Evolutionary conservation across 2,329 filamentous ascomycete genomes (phyloP).

Genomic region (Tolypocladium amazonense): DNA sequence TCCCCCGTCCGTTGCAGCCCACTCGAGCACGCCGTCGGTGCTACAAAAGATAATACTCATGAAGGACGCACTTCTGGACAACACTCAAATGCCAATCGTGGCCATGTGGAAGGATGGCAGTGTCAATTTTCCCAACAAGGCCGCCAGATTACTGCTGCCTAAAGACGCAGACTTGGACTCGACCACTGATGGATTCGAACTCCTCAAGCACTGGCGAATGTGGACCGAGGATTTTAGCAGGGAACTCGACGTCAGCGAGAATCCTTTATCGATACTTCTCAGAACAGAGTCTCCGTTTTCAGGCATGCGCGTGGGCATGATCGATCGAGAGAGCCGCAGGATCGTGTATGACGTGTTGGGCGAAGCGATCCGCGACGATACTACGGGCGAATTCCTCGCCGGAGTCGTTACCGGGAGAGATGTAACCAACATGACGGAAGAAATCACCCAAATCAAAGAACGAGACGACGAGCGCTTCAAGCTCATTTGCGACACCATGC

Average conservation of each 20-base stretch:
- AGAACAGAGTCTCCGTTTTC: slow-evolving; percentile 49
- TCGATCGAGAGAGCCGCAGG: slow-evolving; percentile 38
- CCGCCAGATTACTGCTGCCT: slow-evolving; percentile 42
- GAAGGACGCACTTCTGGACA: slow-evolving; percentile 69
- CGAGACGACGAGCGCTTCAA: slow-evolving; percentile 66
- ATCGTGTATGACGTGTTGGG: slow-evolving; percentile 56
- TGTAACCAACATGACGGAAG: slow-evolving; percentile 57
- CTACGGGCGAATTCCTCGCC: slow-evolving; percentile 61
- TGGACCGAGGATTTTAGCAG: slow-evolving; percentile 58
- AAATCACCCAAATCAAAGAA: slow-evolving; percentile 58
- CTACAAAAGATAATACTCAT: slow-evolving; percentile 64
- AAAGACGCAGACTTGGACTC: slow-evolving; percentile 26
- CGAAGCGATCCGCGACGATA: slow-evolving; percentile 55
- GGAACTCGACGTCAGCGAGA: slow-evolving; percentile 45
- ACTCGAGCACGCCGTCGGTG: slow-evolving; percentile 50
- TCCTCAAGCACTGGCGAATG: slow-evolving; percentile 48
- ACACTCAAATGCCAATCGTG: slow-evolving; percentile 62
- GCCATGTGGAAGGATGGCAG: slow-evolving; percentile 75
- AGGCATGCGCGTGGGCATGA: slow-evolving; percentile 52
- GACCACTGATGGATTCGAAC: slow-evolving; percentile 37
- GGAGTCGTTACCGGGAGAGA: slow-evolving; percentile 64
- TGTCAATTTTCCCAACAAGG: slow-evolving; percentile 63
- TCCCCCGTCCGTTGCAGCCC: slow-evolving; percentile 45
- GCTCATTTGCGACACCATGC: slow-evolving; percentile 64
- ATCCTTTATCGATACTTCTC: slow-evolving; percentile 56